Conservation (phyloP, 192 early-diverging fungal species). For the Podila verticillata region DNA sequence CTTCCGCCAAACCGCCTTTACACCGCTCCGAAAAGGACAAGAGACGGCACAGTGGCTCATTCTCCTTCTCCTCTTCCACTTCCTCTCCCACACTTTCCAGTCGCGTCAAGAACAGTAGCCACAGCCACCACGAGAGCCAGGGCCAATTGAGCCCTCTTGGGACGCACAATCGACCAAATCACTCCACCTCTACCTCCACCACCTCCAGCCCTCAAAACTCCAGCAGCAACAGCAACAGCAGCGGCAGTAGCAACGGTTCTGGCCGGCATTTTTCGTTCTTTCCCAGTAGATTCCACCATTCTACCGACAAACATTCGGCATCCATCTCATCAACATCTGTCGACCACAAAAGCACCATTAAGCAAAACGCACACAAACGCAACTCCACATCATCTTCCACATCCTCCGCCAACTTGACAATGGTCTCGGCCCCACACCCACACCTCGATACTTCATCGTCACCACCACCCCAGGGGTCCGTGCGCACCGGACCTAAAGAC, state of each 20-base stretch:
- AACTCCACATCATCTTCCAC: conserved; percentile 10
- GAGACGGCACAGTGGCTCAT: conserved; percentile 39
- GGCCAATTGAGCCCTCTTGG: conserved; percentile 1
- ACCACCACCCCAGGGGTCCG: neutral
- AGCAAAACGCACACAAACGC: conserved; percentile 12
- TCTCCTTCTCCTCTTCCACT: conserved; percentile 41
- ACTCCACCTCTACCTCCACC: too few relatives aligned
- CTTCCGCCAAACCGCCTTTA: conserved; percentile 25
- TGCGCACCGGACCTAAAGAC: neutral
- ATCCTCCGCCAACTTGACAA: neutral
- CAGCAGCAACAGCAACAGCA: conserved; percentile 30
- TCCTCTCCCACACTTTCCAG: conserved; percentile 18
- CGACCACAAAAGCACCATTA: conserved; percentile 6
- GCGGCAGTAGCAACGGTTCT: neutral
- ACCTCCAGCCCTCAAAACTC: neutral
- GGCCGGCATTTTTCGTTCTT: conserved; percentile 28
- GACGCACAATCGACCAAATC: neutral
- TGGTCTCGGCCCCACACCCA: neutral
- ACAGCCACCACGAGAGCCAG: conserved; percentile 7
- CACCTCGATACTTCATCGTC: conserved; percentile 1
- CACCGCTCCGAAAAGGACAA: conserved; percentile 31
- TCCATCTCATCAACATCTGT: neutral
- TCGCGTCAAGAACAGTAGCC: conserved; percentile 30
- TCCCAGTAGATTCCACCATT: conserved; percentile 19
- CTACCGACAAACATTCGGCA: neutral